These are phyloP conservation scores for Perilla frutescens DNA, from an alignment of 257 asterid genomes.

Conservation along the genomic window DNA sequence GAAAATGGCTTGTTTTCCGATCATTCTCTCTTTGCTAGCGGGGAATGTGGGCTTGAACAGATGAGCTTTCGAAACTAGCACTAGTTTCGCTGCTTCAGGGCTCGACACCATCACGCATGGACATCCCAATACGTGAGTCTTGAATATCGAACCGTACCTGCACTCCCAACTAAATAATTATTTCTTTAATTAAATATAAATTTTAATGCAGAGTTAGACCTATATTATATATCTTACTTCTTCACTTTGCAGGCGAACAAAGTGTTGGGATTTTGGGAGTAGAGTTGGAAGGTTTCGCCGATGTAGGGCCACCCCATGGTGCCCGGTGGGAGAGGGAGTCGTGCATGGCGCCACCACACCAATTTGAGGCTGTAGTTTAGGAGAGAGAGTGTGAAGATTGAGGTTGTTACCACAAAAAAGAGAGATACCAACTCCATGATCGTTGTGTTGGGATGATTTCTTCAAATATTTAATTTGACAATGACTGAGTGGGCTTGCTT, in stretches of 20 bases:
- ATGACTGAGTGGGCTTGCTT: too few relatives aligned
- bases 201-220: not conserved
- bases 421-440: conserved; percentile 50
- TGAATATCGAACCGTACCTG: conserved; percentile 84
- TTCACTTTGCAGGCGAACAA: conserved; percentile 74
- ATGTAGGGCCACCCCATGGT: conserved; percentile 81
- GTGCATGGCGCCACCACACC: conserved; percentile 41
- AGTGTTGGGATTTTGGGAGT: conserved; percentile 71
- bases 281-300: conserved; percentile 78
- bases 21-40: conserved; percentile 76
- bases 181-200: not conserved
- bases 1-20: conserved; percentile 77
- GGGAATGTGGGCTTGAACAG: conserved; percentile 87
- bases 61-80: conserved; percentile 65
- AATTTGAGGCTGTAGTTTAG: conserved; percentile 32
- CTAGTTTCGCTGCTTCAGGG: conserved; percentile 71
- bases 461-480: too few relatives aligned
- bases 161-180: not conserved
- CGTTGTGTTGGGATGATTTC: too few relatives aligned
- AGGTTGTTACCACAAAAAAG: not conserved
- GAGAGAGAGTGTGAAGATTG: not conserved
- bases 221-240: conserved; percentile 40
- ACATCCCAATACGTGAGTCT: conserved; percentile 74
- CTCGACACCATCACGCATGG: conserved; percentile 78
- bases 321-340: conserved; percentile 78